These are phyloP conservation scores for Thymus quinquecostatus DNA, from an alignment of 257 asterid species.

Conservation along the genomic window DNA sequence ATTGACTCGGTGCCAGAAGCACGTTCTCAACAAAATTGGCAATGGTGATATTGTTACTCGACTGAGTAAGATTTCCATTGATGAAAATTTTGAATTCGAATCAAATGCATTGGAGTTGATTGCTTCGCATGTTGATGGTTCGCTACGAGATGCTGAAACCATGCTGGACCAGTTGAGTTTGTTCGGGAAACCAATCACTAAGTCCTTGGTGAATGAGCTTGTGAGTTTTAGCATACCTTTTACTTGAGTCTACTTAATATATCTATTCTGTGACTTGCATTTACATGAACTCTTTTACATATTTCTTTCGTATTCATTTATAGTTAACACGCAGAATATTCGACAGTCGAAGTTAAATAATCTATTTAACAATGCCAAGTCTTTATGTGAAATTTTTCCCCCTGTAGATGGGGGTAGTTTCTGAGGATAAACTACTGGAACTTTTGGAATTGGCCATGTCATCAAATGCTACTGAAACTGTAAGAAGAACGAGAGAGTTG, in stretches of 20 bases:
- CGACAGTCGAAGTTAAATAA: background rate
- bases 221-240: constrained; percentile 51
- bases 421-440: constrained; percentile 88
- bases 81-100: constrained; percentile 76
- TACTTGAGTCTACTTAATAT: too few species aligned
- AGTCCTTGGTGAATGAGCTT: constrained; percentile 89
- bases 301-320: background rate
- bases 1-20: constrained; percentile 88
- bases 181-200: constrained; percentile 78
- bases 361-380: background rate
- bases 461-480: constrained; percentile 91
- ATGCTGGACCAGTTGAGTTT: constrained; percentile 92
- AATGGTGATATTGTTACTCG: constrained; percentile 69
- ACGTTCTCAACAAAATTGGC: constrained; percentile 71
- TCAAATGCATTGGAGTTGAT: constrained; percentile 85
- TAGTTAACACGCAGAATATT: background rate
- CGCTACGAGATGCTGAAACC: constrained; percentile 91
- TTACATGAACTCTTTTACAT: background rate
- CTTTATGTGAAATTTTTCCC: background rate
- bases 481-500: constrained; percentile 82
- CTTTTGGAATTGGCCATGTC: constrained; percentile 95
- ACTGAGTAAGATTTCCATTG: constrained; percentile 64
- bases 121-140: constrained; percentile 88
- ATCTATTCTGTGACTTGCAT: background rate
- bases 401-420: constrained; percentile 90